Percentiles rank a stretch among this genome's conserved stretches.
phyloP scores from a whole-genome alignment of 495 filamentous ascomycete genomes.

The Rostrohypoxylon terebratum region DNA sequence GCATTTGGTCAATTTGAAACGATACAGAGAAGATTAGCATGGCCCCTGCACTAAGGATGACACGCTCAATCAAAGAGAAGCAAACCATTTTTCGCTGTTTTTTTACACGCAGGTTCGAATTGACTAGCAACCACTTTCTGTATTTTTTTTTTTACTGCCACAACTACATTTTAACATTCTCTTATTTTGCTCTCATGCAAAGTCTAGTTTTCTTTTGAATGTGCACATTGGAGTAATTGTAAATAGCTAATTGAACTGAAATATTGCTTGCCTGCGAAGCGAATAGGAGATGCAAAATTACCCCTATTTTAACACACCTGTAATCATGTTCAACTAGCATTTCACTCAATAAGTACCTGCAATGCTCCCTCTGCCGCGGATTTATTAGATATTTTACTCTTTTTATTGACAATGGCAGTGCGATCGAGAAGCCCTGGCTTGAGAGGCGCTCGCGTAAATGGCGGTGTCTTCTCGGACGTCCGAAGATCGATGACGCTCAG shows the following conservation, averaged over 20 bases:
- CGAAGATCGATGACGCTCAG: too few relatives aligned
- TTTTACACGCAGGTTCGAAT: background rate
- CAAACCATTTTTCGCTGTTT: slow-evolving; percentile 77
- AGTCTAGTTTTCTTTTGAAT: too few relatives aligned
- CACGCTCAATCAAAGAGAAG: slow-evolving; percentile 99
- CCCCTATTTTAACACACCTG: background rate
- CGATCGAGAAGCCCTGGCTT: too few relatives aligned
- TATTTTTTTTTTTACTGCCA: background rate
- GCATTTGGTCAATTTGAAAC: slow-evolving; percentile 81
- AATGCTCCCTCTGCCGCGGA: too few relatives aligned
- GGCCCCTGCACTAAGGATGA: slow-evolving; percentile 99
- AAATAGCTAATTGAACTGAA: too few relatives aligned
- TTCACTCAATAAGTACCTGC: too few relatives aligned
- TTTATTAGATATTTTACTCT: too few relatives aligned
- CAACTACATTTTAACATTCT: too few relatives aligned
- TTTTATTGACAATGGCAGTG: too few relatives aligned
- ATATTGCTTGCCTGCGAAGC: background rate
- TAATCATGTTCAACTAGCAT: background rate
- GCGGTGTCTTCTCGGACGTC: too few relatives aligned
- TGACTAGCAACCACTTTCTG: background rate
- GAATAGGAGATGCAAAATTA: background rate
- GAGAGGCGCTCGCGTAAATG: too few relatives aligned
- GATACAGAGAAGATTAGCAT: slow-evolving; percentile 78
- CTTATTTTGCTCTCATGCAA: background rate
- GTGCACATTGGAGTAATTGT: background rate